Percentiles rank a stretch among this genome's conserved stretches.
phyloP scores from a whole-genome alignment of 306 rosid genomes.

The Gleditsia sinensis region DNA sequence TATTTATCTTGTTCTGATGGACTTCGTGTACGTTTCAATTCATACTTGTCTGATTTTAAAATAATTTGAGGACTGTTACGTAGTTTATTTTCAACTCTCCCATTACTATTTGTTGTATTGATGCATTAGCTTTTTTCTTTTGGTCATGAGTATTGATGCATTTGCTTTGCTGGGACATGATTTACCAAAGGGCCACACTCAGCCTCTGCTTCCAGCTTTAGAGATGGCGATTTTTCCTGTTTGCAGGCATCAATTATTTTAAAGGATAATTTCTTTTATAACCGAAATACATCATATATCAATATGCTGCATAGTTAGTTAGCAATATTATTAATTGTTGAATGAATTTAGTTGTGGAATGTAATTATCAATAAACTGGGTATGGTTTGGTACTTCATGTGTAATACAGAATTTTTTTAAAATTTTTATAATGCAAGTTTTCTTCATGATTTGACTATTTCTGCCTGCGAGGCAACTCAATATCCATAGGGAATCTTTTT shows the following conservation, averaged over 20 bases:
- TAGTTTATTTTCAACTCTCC: background rate
- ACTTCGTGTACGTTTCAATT: background rate
- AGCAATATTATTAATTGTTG: too few relatives aligned
- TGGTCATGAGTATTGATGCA: too few relatives aligned
- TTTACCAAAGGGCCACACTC: background rate
- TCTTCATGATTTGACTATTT: slow-evolving; percentile 42
- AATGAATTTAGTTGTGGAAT: too few relatives aligned
- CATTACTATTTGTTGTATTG: slow-evolving; percentile 1
- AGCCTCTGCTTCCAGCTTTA: background rate
- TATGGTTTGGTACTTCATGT: too few relatives aligned
- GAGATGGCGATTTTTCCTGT: too few relatives aligned
- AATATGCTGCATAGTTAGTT: too few relatives aligned
- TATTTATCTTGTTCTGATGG: background rate
- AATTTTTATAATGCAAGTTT: slow-evolving; percentile 15
- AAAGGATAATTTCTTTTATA: too few relatives aligned
- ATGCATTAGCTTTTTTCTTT: too few relatives aligned
- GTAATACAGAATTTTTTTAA: background rate
- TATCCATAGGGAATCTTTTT: slow-evolving; percentile 46
- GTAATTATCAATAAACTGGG: too few relatives aligned
- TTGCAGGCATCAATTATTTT: too few relatives aligned
- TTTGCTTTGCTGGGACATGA: background rate
- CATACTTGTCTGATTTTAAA: background rate
- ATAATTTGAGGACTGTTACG: background rate
- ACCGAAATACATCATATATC: too few relatives aligned
- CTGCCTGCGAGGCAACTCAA: slow-evolving; percentile 27